A percentile compares a stretch with the other conserved stretches of the same genome.
phyloP scores from a whole-genome alignment of 1,284 basidiomycete genomes.

The Erythrobasidium hasegawianum region DNA sequence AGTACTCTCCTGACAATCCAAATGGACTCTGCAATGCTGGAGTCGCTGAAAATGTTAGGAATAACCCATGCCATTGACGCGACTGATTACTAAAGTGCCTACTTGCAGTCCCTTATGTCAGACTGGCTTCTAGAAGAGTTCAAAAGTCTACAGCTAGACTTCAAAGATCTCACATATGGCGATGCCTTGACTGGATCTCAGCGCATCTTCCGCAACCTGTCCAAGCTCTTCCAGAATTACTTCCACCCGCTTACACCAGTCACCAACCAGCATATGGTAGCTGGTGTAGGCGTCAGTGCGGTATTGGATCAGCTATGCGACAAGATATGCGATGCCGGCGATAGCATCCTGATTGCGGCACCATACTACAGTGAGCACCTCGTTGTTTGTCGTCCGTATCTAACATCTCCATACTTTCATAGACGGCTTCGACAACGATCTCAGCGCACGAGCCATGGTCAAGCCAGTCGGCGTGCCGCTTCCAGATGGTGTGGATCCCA shows the following conservation, averaged over 20 bases:
- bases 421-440: constrained; percentile 45
- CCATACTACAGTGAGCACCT: constrained; percentile 44
- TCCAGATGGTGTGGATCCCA: constrained; percentile 27
- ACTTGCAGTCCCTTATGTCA: constrained; percentile 38
- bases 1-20: constrained; percentile 44
- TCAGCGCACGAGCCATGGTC: constrained; percentile 40
- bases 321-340: constrained; percentile 51
- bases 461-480: constrained; percentile 47
- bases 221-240: constrained; percentile 32
- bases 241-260: constrained; percentile 40
- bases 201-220: constrained; percentile 37
- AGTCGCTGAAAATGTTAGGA: constrained; percentile 51
- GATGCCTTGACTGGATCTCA: constrained; percentile 35
- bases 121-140: constrained; percentile 46
- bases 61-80: not conserved
- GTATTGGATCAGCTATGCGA: constrained; percentile 51
- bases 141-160: constrained; percentile 35
- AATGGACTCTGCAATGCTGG: constrained; percentile 52
- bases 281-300: constrained; percentile 41
- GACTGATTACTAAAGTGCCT: not conserved
- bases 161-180: constrained; percentile 35
- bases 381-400: not conserved
- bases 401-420: not conserved
- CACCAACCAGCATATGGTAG: constrained; percentile 42
- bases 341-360: constrained; percentile 49